phyloP scores from a whole-genome alignment of 768 basidiomycete species.

The Lanmaoa pseudosensibilis region DNA sequence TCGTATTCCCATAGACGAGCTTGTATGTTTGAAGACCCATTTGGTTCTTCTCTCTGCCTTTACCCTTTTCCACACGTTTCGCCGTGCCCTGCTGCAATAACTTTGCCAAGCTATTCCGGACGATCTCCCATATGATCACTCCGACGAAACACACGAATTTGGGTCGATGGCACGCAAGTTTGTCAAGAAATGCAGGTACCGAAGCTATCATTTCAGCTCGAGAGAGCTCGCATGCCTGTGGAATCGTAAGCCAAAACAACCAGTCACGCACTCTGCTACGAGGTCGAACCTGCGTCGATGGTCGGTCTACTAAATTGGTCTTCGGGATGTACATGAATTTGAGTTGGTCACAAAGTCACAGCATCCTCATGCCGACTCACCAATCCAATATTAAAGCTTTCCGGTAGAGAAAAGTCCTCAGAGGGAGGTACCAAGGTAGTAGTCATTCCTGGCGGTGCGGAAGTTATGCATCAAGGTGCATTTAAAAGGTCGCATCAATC shows the following conservation, averaged over 20 bases:
- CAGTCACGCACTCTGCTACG: background rate
- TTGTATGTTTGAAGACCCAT: constrained; percentile 27
- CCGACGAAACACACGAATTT: constrained; percentile 79
- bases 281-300: constrained; percentile 57
- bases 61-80: constrained; percentile 5
- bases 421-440: constrained; percentile 47
- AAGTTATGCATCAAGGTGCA: background rate
- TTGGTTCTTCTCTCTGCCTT: constrained; percentile 7
- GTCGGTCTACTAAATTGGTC: constrained; percentile 76
- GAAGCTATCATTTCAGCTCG: constrained; percentile 48
- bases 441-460: constrained; percentile 51
- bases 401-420: constrained; percentile 63
- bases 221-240: constrained; percentile 57
- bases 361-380: constrained; percentile 42
- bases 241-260: background rate
- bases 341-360: background rate
- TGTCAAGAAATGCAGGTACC: constrained; percentile 59
- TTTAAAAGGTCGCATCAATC: background rate
- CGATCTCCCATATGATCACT: constrained; percentile 56
- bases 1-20: constrained; percentile 14
- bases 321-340: constrained; percentile 24
- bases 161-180: constrained; percentile 58
- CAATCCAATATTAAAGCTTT: constrained; percentile 60
- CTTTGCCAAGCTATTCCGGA: constrained; percentile 39
- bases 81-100: constrained; percentile 8